A percentile compares a stretch with the other conserved stretches of the same genome.
These are phyloP conservation scores for Croton setiger DNA, from an alignment of 441 rosid genomes.

Conservation along the genomic window DNA sequence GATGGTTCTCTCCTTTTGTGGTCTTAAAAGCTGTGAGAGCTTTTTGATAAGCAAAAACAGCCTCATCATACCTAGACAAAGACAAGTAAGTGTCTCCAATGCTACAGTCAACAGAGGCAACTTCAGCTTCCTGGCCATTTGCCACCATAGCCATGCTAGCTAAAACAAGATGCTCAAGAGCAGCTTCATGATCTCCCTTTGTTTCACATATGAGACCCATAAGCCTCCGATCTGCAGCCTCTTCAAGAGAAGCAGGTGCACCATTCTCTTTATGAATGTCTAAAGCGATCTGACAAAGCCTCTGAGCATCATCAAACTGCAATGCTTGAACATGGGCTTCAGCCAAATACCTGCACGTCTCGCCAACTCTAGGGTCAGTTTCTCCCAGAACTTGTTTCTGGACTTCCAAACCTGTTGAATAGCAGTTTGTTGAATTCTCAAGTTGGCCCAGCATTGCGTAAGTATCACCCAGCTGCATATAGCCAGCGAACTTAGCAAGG, in stretches of 20 bases:
- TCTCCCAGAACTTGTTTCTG: slow-evolving; percentile 87
- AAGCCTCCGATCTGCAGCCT: slow-evolving; percentile 84
- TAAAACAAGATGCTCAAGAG: slow-evolving; percentile 85
- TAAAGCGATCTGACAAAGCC: slow-evolving; percentile 76
- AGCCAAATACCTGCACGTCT: slow-evolving; percentile 83
- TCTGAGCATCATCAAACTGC: slow-evolving; percentile 83
- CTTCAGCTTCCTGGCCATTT: slow-evolving; percentile 60
- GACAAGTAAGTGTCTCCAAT: slow-evolving; percentile 90
- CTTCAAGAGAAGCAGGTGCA: slow-evolving; percentile 59
- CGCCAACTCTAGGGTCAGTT: slow-evolving; percentile 68
- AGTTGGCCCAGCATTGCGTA: slow-evolving; percentile 79
- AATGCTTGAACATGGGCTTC: slow-evolving; percentile 90
- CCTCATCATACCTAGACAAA: slow-evolving; percentile 81
- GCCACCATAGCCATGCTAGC: slow-evolving; percentile 95
- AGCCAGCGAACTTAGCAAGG: slow-evolving; percentile 89
- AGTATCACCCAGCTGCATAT: slow-evolving; percentile 92
- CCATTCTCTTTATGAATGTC: slow-evolving; percentile 63
- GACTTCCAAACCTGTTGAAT: slow-evolving; percentile 79
- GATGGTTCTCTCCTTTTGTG: slow-evolving; percentile 76
- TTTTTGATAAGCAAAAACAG: slow-evolving; percentile 79
- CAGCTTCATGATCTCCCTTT: slow-evolving; percentile 75
- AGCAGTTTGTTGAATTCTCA: slow-evolving; percentile 68
- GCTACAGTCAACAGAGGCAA: slow-evolving; percentile 77
- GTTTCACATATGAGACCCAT: slow-evolving; percentile 91
- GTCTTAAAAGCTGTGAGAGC: slow-evolving; percentile 76